Conservation (phyloP, 2,329 filamentous ascomycete genomes). For the Myriosclerotinia curreyana region DNA sequence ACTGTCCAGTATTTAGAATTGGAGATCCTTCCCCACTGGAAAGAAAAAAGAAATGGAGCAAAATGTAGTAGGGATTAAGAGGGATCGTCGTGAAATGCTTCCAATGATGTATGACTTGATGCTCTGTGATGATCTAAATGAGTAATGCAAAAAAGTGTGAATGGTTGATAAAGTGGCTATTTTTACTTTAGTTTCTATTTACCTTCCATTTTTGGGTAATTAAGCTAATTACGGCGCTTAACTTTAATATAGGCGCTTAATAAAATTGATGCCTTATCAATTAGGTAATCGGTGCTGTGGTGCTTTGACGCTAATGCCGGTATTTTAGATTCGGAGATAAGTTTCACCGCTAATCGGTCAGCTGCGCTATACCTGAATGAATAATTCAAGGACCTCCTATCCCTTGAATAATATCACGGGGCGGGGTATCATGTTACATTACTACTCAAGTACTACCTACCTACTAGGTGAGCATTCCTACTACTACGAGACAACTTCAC, state of each 20-base stretch:
- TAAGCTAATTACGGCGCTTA: slow-evolving; percentile 5
- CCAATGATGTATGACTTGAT: slow-evolving; percentile 6
- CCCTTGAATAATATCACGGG: slow-evolving; percentile 11
- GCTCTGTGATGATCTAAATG: background rate
- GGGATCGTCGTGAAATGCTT: slow-evolving; percentile 5
- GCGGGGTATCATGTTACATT: slow-evolving; percentile 16
- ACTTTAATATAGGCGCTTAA: background rate
- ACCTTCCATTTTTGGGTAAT: too few species aligned
- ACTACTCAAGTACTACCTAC: too few species aligned
- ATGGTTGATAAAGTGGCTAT: background rate
- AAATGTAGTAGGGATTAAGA: slow-evolving; percentile 1
- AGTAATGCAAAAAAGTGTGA: background rate
- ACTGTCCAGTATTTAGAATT: slow-evolving; percentile 9
- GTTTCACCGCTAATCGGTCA: slow-evolving; percentile 9
- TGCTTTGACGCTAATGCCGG: slow-evolving; percentile 1
- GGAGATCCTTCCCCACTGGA: slow-evolving; percentile 9
- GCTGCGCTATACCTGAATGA: background rate
- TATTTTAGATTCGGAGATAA: slow-evolving; percentile 9
- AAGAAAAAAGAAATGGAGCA: slow-evolving; percentile 11
- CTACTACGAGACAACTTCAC: slow-evolving; percentile 9
- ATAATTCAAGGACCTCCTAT: slow-evolving; percentile 2
- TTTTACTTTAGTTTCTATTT: background rate
- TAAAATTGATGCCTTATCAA: slow-evolving; percentile 6
- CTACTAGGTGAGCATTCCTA: background rate
- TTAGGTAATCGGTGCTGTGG: too few species aligned